Base-by-base conservation (phyloP, 2,329 filamentous ascomycete genomes). In the Aspergillus fijiensis region DNA sequence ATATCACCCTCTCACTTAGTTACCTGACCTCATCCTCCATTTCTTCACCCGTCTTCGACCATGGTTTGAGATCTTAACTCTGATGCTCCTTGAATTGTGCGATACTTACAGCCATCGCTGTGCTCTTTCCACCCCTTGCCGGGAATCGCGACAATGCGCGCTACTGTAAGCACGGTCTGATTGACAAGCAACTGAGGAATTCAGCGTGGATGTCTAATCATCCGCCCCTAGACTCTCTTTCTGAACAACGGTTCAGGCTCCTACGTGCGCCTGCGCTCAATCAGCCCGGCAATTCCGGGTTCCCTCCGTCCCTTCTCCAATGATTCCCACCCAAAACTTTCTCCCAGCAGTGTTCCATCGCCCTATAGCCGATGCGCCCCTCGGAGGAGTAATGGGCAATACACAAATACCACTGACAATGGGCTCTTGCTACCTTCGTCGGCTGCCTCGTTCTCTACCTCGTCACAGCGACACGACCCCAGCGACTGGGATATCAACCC, bases 401-500 rank as follows among this genome's bases (percentile, higher is more conserved):
- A 62, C 35, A 69, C 67, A 5, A 61, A 60, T 29, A 63, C 63
- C 9, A 33, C 54, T 6, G 63, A 58, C 21, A 35, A 62, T 61
- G 59, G 55, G 2, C 55, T 57, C 12, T 63, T 64, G 21, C 52
- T 58, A 29, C 54, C 65, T 7, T 65, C 70, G 16, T 63, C 66
- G 0, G 62, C 69, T 7, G 65, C 67, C 7, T 65, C 70, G 3
- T 75, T 76, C 61, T 76, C 75, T 27, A 73, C 74, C 14, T 70
- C 72, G 16, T 57, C 71, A 16, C 61, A 66, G 39, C 57, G 67
- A 16, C 65, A 65, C 14, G 67, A 82, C 10, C 70, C 79, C 16
- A 55, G 60, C n/a, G 86, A 88, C 69, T 94, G 90, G 91, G 90
- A 95, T 70, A 87, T 91, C 58, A 86, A 90, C 65, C 85, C 87